Evolutionary conservation across 164 flowering plant species (phyloP).

Genomic region (Macadamia integrifolia): DNA sequence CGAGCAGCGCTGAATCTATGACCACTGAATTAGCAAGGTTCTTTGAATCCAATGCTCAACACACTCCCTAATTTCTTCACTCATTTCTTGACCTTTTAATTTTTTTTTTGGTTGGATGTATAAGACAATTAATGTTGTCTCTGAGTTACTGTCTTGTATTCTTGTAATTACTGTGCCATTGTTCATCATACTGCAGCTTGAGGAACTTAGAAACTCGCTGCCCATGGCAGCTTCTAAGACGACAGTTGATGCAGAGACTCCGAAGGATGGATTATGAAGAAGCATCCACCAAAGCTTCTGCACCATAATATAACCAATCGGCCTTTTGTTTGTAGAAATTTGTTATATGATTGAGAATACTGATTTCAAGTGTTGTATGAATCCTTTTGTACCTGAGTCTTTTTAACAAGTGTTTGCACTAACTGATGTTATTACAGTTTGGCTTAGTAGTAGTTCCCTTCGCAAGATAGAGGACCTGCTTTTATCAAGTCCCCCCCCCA

Average conservation of each 20-base stretch:
- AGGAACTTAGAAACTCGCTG: slow-evolving; percentile 28
- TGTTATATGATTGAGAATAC: background rate
- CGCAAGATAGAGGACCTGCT: too few relatives aligned
- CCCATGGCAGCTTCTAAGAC: slow-evolving; percentile 17
- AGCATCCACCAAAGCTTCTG: background rate
- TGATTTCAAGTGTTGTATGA: background rate
- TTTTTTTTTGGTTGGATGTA: background rate
- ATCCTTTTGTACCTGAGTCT: background rate
- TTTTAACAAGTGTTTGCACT: slow-evolving; percentile 3
- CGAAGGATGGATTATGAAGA: slow-evolving; percentile 18
- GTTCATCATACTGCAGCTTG: slow-evolving; percentile 23
- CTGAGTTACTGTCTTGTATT: too few relatives aligned
- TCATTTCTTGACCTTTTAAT: background rate
- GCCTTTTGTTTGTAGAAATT: slow-evolving; percentile 3
- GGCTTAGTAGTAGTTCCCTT: too few relatives aligned
- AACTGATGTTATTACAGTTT: background rate
- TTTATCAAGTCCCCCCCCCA: too few relatives aligned
- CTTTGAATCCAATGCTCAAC: background rate
- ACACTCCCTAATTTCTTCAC: too few relatives aligned
- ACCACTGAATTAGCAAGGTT: background rate
- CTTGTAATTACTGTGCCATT: background rate
- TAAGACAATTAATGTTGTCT: background rate
- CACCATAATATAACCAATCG: background rate
- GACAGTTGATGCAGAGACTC: slow-evolving; percentile 16
- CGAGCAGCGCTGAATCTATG: background rate